Evolutionary conservation across 306 rosid genomes (phyloP).

Genomic region (Medicago lupulina): DNA sequence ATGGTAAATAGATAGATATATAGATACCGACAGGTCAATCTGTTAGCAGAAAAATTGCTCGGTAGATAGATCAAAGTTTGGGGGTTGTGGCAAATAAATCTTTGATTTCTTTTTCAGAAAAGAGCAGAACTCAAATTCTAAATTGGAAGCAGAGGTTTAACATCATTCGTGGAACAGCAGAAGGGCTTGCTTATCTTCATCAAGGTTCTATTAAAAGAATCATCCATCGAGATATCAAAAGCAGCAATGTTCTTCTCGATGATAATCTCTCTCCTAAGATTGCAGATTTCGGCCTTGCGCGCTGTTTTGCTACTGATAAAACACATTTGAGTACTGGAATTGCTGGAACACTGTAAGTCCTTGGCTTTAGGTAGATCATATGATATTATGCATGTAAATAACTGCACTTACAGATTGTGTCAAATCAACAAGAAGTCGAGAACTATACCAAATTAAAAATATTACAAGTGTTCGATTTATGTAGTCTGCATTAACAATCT

Average conservation of each 20-base stretch:
- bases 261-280: slow-evolving; percentile 76
- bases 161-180: slow-evolving; percentile 77
- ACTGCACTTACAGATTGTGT: too few relatives aligned
- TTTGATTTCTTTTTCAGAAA: slow-evolving; percentile 51
- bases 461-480: too few relatives aligned
- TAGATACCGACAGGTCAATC: background rate
- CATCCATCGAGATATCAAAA: slow-evolving; percentile 89
- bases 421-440: too few relatives aligned
- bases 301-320: slow-evolving; percentile 76
- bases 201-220: slow-evolving; percentile 69
- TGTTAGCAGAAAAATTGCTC: too few relatives aligned
- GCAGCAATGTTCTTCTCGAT: slow-evolving; percentile 88
- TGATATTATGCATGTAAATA: too few relatives aligned
- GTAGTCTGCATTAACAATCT: too few relatives aligned
- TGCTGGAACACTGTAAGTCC: slow-evolving; percentile 91
- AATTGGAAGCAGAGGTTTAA: slow-evolving; percentile 74
- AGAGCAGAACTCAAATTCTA: slow-evolving; percentile 62
- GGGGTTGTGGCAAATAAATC: slow-evolving; percentile 11
- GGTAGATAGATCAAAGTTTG: background rate
- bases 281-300: slow-evolving; percentile 88
- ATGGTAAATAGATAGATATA: background rate
- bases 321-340: slow-evolving; percentile 88
- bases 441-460: too few relatives aligned
- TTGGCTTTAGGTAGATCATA: too few relatives aligned
- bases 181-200: slow-evolving; percentile 90